Evolutionary conservation across 1,284 basidiomycete species (phyloP).

Genomic region (Pholiota adiposa): DNA sequence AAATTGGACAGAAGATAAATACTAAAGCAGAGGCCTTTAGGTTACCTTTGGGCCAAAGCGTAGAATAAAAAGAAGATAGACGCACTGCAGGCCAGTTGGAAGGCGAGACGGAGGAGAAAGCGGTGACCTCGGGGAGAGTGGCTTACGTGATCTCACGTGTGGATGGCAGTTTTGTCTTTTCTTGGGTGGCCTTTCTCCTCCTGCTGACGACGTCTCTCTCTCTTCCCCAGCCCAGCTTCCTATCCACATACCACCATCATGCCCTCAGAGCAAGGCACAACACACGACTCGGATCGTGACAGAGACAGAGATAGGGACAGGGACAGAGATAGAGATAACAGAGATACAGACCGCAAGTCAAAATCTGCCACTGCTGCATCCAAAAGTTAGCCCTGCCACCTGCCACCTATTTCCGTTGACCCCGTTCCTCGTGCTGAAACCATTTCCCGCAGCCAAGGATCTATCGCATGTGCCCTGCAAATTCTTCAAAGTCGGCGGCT

Average conservation of each 20-base stretch:
- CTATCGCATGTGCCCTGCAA: constrained; percentile 98
- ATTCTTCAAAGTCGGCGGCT: constrained; percentile 94
- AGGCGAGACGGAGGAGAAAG: not conserved
- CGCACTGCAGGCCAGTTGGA: not conserved
- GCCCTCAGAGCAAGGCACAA: constrained; percentile 31
- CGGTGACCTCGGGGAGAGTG: not conserved
- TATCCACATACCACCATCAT: constrained; percentile 21
- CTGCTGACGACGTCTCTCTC: constrained; percentile 14
- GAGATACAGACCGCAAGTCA: constrained; percentile 36
- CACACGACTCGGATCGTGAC: constrained; percentile 36
- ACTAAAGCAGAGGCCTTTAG: not conserved
- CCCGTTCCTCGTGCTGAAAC: not conserved
- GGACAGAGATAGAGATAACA: constrained; percentile 26
- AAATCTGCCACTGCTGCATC: constrained; percentile 33
- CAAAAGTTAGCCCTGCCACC: constrained; percentile 33
- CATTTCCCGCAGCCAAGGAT: constrained; percentile 67
- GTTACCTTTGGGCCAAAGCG: not conserved
- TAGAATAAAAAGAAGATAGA: not conserved
- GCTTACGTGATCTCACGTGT: constrained; percentile 35
- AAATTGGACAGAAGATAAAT: not conserved
- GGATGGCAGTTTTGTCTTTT: constrained; percentile 37
- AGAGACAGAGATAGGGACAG: constrained; percentile 33
- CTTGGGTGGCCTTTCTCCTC: constrained; percentile 29
- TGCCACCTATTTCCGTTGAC: not conserved
- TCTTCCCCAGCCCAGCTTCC: constrained; percentile 7